Evolutionary conservation across 305 asterid genomes (phyloP).

Genomic region (Fraxinus nigra): DNA sequence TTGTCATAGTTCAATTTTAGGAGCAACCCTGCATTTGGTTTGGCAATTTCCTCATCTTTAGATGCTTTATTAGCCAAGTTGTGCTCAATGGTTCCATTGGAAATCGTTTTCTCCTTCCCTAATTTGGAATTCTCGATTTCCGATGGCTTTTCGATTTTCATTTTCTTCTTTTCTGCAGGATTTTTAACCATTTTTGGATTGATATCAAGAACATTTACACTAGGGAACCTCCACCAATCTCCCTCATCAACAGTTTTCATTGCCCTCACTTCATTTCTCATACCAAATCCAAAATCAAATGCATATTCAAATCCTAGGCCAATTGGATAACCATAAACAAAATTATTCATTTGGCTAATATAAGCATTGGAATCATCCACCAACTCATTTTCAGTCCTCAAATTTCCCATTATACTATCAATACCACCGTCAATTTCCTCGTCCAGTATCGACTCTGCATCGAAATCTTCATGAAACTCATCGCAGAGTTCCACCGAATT

Average conservation of each 20-base stretch:
- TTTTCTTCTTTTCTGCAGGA: conserved; percentile 39
- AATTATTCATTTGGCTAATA: conserved; percentile 8
- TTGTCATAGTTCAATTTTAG: conserved; percentile 60
- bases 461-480: conserved; percentile 48
- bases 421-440: conserved; percentile 84
- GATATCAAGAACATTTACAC: conserved; percentile 54
- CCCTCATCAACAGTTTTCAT: conserved; percentile 46
- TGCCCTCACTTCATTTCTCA: conserved; percentile 50
- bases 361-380: conserved; percentile 17
- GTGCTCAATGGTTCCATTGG: background rate
- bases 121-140: conserved; percentile 25
- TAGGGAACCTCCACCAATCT: conserved; percentile 72
- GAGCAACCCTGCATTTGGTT: conserved; percentile 34
- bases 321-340: conserved; percentile 74
- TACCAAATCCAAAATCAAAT: conserved; percentile 39
- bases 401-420: conserved; percentile 78
- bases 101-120: background rate
- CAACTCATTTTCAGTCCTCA: conserved; percentile 22
- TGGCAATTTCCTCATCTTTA: conserved; percentile 27
- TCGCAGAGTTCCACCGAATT: conserved; percentile 26
- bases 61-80: background rate
- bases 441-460: conserved; percentile 80
- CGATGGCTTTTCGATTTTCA: conserved; percentile 36
- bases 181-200: conserved; percentile 37
- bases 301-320: conserved; percentile 45